Conservation (phyloP, 306 rosid species). For the Lathyrus oleraceus region DNA sequence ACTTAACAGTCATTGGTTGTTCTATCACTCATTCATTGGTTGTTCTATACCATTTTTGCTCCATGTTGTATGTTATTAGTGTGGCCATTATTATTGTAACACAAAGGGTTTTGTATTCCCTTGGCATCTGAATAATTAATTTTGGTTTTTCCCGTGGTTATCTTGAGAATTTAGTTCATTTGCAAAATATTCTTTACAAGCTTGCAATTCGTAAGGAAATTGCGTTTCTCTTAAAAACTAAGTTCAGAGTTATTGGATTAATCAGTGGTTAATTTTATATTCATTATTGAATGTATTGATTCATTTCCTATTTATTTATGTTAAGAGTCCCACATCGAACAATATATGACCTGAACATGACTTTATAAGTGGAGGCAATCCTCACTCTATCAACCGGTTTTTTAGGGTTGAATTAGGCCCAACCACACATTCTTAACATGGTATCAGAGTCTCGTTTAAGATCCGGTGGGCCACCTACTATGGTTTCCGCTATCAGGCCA, state of each 20-base stretch:
- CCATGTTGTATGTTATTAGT: constrained; percentile 25
- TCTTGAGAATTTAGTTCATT: neutral
- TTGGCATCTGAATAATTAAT: neutral
- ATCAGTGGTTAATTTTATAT: neutral
- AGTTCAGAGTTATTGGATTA: constrained; percentile 12
- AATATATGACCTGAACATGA: no score
- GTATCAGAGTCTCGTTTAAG: no score
- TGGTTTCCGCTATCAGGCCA: no score
- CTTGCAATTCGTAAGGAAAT: constrained; percentile 3
- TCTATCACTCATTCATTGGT: neutral
- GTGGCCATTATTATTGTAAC: constrained; percentile 22
- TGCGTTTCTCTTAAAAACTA: constrained; percentile 8
- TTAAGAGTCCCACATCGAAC: no score
- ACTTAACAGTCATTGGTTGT: no score
- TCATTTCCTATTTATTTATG: no score
- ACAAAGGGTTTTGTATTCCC: neutral
- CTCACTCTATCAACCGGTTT: no score
- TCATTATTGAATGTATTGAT: neutral
- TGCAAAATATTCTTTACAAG: constrained; percentile 27
- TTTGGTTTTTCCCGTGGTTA: constrained; percentile 20
- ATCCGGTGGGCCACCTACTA: no score
- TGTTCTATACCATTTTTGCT: no score
- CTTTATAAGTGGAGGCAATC: no score
- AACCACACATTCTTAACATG: no score
- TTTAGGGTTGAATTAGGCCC: no score